These are phyloP conservation scores for Penicillium paneum DNA, from an alignment of 2,329 filamentous ascomycete species.

Conservation along the genomic window DNA sequence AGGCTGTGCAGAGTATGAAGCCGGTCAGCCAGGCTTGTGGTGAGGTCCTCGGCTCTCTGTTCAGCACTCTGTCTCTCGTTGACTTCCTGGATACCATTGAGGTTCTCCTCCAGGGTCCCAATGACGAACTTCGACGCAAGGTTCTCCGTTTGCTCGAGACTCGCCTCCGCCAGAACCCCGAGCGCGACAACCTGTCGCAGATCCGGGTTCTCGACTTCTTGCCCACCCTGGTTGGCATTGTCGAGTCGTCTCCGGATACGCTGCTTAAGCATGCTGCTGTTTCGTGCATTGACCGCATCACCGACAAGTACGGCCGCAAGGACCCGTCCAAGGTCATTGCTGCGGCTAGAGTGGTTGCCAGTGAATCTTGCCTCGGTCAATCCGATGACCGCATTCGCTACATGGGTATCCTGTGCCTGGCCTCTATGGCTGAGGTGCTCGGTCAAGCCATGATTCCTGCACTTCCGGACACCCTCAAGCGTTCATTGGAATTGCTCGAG, in stretches of 20 bases:
- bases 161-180: constrained; percentile 70
- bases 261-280: constrained; percentile 81
- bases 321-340: constrained; percentile 72
- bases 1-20: constrained; percentile 43
- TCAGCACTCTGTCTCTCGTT: constrained; percentile 78
- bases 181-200: constrained; percentile 65
- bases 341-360: constrained; percentile 73
- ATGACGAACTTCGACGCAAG: constrained; percentile 72
- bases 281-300: constrained; percentile 85
- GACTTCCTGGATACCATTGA: constrained; percentile 90
- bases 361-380: constrained; percentile 72
- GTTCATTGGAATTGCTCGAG: constrained; percentile 67
- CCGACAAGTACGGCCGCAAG: constrained; percentile 93
- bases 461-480: constrained; percentile 70
- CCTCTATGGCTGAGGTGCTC: constrained; percentile 83
- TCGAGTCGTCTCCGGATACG: constrained; percentile 68
- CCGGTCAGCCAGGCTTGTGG: constrained; percentile 49
- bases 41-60: constrained; percentile 71
- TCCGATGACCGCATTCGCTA: constrained; percentile 69
- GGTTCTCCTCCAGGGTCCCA: constrained; percentile 70
- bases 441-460: constrained; percentile 82
- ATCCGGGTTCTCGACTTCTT: constrained; percentile 73
- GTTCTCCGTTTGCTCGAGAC: constrained; percentile 76
- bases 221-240: constrained; percentile 71
- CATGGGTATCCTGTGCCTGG: constrained; percentile 83